These are phyloP conservation scores for Pseudoneurospora amorphoporcata DNA, from an alignment of 495 filamentous ascomycete genomes.

Conservation along the genomic window DNA sequence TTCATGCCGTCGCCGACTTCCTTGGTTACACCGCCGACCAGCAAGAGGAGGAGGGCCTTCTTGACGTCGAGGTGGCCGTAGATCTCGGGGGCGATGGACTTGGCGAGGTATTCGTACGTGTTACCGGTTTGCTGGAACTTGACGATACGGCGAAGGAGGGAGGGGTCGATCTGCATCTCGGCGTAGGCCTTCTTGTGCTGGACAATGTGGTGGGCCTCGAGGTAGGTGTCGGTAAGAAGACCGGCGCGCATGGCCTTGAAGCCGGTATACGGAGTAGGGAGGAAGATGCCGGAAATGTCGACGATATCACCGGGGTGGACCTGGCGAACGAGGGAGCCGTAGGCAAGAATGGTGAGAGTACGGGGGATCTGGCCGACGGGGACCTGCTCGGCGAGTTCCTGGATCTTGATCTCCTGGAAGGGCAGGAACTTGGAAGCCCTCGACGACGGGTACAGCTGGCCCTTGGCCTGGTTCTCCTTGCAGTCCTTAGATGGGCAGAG, in stretches of 20 bases:
- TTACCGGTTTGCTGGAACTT: conserved; percentile 72
- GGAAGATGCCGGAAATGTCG: conserved; percentile 88
- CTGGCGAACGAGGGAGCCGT: conserved; percentile 72
- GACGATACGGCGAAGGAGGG: conserved; percentile 69
- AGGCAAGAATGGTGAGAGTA: conserved; percentile 77
- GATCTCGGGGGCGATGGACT: conserved; percentile 95
- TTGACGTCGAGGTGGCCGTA: conserved; percentile 95
- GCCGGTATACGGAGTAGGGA: conserved; percentile 94
- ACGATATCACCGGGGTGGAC: conserved; percentile 91
- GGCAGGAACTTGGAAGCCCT: conserved; percentile 93
- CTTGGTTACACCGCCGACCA: conserved; percentile 95
- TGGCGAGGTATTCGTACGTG: conserved; percentile 86
- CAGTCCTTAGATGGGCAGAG: conserved; percentile 84
- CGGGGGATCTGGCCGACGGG: conserved; percentile 95
- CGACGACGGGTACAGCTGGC: conserved; percentile 85
- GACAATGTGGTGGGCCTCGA: conserved; percentile 84
- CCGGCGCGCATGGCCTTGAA: conserved; percentile 95
- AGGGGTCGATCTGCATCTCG: conserved; percentile 62
- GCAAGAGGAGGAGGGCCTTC: conserved; percentile 85
- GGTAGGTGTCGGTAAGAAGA: conserved; percentile 88
- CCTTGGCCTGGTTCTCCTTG: conserved; percentile 79
- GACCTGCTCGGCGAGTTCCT: conserved; percentile 97
- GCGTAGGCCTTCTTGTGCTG: conserved; percentile 98
- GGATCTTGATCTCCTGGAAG: conserved; percentile 97
- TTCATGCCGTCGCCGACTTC: conserved; percentile 96